Base-by-base conservation (phyloP, 2,329 filamentous ascomycete genomes). In the Pyricularia grisea region DNA sequence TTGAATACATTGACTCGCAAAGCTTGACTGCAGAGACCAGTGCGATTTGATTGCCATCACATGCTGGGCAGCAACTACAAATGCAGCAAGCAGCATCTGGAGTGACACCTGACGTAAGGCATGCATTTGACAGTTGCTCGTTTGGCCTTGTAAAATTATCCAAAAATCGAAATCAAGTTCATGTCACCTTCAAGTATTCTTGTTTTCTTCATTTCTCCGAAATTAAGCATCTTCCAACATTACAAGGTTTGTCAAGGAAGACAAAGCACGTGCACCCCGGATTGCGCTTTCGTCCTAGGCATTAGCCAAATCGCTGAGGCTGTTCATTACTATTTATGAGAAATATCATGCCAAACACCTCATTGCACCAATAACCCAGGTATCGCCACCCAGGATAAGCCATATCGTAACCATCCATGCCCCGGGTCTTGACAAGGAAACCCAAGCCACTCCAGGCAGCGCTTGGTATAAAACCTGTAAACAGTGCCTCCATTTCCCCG, bases 321-420 rank as follows among this genome's bases (percentile, higher is more conserved):
- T 63, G 25, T 63, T 63, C 60, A 63, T 63, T 63, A 63, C 14
- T 28, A 63, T 63, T 63, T 63, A 63, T 63, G 27, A 63, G 60
- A 63, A 61, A 63, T 50, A 63, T 23, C 60, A 63, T 63, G 27
- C 60, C 60, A 14, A 63, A 63, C 60, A 63, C 60, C 60, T 63
- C 60, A n/a, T 36, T 63, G 27, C 60, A 63, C 60, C 23, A 20
- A 63, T 63, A 63, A 28, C 30, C 60, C 60, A 63, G 60, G 60
- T 63, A 63, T 63, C 23, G 60, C 60, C 60, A 63, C 60, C 60
- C 60, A 63, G 60, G 60, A 63, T 63, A 63, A 63, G 60, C 60
- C 60, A 63, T 63, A 30, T 63, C 25, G 25, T 63, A 28, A 63
- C 9, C 60, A 63, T 63, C 60, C 60, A 63, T 63, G 60, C 27